Evolutionary conservation across 495 filamentous ascomycete genomes (phyloP).

Genomic region (Neurospora sp.): DNA sequence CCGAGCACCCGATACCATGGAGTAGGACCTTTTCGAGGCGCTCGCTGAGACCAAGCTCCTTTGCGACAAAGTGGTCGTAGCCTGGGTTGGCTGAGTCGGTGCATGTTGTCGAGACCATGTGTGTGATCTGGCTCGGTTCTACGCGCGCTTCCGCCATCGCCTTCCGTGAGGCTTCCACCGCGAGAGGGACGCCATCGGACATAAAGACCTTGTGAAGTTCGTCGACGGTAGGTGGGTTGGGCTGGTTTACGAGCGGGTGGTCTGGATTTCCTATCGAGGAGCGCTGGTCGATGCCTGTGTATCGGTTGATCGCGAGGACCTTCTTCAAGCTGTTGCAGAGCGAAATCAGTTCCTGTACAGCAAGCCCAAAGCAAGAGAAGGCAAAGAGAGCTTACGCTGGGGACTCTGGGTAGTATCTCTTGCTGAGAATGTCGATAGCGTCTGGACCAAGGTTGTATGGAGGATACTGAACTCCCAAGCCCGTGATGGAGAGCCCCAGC

Average conservation of each 20-base stretch:
- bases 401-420: constrained; percentile 39
- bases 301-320: constrained; percentile 51
- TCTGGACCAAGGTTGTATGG: constrained; percentile 31
- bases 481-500: constrained; percentile 41
- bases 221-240: constrained; percentile 42
- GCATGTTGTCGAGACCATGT: constrained; percentile 56
- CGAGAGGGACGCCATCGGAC: constrained; percentile 47
- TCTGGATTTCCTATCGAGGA: constrained; percentile 48
- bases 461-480: constrained; percentile 41
- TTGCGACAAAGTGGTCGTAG: constrained; percentile 53
- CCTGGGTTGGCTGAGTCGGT: constrained; percentile 61
- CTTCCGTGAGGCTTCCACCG: constrained; percentile 46
- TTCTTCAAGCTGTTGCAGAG: constrained; percentile 37
- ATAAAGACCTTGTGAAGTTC: constrained; percentile 46
- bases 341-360: neutral
- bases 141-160: constrained; percentile 47
- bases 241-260: constrained; percentile 45
- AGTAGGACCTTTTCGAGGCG: constrained; percentile 48
- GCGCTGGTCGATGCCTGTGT: constrained; percentile 52
- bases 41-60: constrained; percentile 38
- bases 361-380: neutral
- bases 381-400: constrained; percentile 31
- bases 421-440: constrained; percentile 30
- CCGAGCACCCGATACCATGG: constrained; percentile 55
- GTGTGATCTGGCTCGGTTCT: constrained; percentile 44